A percentile compares a stretch with the other conserved stretches of the same genome.
phyloP scores from a whole-genome alignment of 139 green algal species.

The Auxenochlorella protothecoides region DNA sequence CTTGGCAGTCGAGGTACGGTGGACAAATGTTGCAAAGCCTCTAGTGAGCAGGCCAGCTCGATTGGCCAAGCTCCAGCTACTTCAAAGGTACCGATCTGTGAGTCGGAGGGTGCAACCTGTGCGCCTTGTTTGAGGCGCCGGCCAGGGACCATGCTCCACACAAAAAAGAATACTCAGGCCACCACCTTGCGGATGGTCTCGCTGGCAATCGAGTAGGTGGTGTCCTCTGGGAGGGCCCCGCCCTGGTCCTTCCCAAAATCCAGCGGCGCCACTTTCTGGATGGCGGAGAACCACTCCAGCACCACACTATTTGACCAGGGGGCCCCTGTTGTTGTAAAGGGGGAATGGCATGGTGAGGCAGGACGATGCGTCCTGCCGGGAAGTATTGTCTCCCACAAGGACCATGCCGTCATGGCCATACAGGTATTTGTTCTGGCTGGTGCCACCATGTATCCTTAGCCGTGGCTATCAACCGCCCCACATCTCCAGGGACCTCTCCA shows the following conservation, averaged over 20 bases:
- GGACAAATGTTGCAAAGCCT: no score
- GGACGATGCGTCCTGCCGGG: background rate
- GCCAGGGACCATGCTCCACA: background rate
- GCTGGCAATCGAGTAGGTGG: no score
- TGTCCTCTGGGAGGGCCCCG: no score
- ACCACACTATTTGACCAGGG: constrained; percentile 59
- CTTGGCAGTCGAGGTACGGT: no score
- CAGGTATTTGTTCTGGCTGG: background rate
- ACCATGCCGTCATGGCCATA: background rate
- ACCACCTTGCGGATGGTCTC: no score
- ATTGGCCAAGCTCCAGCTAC: no score
- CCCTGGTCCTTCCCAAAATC: no score
- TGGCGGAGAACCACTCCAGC: constrained; percentile 47
- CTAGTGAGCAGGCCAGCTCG: no score
- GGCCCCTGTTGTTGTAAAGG: constrained; percentile 17
- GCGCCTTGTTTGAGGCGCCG: no score
- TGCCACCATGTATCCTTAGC: background rate
- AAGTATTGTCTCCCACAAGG: background rate
- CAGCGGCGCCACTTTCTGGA: no score
- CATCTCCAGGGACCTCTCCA: background rate
- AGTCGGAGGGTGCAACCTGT: no score
- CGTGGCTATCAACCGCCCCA: background rate
- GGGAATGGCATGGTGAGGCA: background rate
- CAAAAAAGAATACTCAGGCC: background rate
- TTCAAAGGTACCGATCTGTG: no score